phyloP scores from a whole-genome alignment of 1,284 basidiomycete species.

The Heterobasidion annosum region DNA sequence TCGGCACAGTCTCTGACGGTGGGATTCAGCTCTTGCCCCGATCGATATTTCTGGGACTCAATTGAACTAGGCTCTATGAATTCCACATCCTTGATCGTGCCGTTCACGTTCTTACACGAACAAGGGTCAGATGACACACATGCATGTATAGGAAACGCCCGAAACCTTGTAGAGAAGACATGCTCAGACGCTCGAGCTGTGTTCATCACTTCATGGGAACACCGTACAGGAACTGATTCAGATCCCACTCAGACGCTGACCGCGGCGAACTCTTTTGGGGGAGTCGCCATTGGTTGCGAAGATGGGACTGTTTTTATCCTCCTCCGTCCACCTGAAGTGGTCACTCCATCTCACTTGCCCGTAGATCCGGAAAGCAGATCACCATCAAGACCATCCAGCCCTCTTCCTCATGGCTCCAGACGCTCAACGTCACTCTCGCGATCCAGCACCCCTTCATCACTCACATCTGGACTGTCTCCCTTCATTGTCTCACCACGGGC shows the following conservation, averaged over 20 bases:
- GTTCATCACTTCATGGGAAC: constrained; percentile 7
- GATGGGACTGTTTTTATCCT: constrained; percentile 28
- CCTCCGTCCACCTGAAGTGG: constrained; percentile 4
- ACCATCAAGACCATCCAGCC: constrained; percentile 17
- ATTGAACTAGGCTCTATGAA: constrained; percentile 5
- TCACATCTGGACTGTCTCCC: constrained; percentile 17
- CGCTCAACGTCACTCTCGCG: constrained; percentile 17
- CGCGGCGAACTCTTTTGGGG: constrained; percentile 4
- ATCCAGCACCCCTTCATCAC: constrained; percentile 23
- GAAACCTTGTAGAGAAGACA: constrained; percentile 5
- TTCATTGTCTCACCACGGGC: constrained; percentile 33
- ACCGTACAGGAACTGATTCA: neutral
- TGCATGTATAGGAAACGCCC: neutral
- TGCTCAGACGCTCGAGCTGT: constrained; percentile 7
- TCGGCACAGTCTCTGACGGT: no score
- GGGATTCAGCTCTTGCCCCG: no score
- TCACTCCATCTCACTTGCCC: neutral
- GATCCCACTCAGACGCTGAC: neutral
- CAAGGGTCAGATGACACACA: neutral
- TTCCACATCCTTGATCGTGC: constrained; percentile 11
- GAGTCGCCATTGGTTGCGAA: constrained; percentile 18
- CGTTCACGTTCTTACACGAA: constrained; percentile 9
- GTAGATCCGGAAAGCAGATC: constrained; percentile 7
- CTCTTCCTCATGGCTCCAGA: constrained; percentile 18
- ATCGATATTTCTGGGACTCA: no score